phyloP scores from a whole-genome alignment of 2,329 filamentous ascomycete species.

The Dothideomycetidae sp. region DNA sequence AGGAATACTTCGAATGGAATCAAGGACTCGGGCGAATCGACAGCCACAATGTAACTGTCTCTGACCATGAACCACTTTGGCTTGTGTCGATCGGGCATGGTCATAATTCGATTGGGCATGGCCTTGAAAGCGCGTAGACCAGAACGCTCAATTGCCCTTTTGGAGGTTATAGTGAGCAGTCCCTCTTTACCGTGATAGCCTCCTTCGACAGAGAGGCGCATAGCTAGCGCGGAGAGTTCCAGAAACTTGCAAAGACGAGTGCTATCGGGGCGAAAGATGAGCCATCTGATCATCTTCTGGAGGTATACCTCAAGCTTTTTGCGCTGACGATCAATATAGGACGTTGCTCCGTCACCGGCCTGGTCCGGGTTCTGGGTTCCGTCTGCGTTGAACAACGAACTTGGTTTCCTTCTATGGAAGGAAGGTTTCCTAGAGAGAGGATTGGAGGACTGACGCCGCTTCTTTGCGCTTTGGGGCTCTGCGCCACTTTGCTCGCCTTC shows the following conservation, averaged over 20 bases:
- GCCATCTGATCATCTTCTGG: conserved; percentile 84
- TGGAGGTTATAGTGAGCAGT: conserved; percentile 77
- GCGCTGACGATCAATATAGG: conserved; percentile 68
- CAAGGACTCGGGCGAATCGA: conserved; percentile 98
- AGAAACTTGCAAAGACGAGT: conserved; percentile 93
- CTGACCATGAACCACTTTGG: conserved; percentile 98
- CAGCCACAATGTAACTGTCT: conserved; percentile 93
- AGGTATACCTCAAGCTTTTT: conserved; percentile 80
- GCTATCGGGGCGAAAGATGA: conserved; percentile 93
- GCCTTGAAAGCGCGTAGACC: conserved; percentile 12
- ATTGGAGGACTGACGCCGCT: conserved; percentile 39
- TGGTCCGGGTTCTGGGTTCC: conserved; percentile 21
- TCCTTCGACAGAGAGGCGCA: conserved; percentile 84
- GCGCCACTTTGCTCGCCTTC: conserved; percentile 57
- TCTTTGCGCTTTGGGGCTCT: conserved; percentile 41
- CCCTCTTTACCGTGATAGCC: conserved; percentile 98
- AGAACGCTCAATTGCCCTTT: conserved; percentile 42
- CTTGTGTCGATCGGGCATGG: conserved; percentile 55
- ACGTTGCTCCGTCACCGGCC: conserved; percentile 30
- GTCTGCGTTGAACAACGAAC: conserved; percentile 19
- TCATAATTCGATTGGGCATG: conserved; percentile 2
- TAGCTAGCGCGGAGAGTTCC: conserved; percentile 83
- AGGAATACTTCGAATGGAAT: conserved; percentile 97
- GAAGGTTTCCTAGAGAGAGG: conserved; percentile 27
- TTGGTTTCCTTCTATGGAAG: conserved; percentile 42